These are phyloP conservation scores for Colletotrichum tabaci DNA, from an alignment of 2,329 filamentous ascomycete species.

Conservation along the genomic window DNA sequence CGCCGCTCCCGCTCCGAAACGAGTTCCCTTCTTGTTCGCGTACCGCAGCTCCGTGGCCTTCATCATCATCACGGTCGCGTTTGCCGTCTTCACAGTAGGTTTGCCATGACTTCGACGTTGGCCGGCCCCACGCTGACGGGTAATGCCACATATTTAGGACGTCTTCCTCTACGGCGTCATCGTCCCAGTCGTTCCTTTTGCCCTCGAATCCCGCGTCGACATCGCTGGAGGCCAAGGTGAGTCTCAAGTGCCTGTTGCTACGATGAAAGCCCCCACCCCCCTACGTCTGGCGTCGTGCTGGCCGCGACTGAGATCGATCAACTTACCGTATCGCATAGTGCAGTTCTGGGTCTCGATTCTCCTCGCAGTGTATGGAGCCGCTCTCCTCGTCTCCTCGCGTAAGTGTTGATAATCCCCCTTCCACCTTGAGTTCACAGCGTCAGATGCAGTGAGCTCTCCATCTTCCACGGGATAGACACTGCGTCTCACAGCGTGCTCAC, in stretches of 20 bases:
- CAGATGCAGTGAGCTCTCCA: too few relatives aligned
- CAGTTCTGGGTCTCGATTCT: conserved; percentile 3
- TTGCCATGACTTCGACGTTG: not conserved
- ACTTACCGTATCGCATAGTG: not conserved
- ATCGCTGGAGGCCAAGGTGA: not conserved
- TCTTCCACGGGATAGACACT: too few relatives aligned
- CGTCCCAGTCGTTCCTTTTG: not conserved
- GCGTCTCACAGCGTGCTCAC: not conserved
- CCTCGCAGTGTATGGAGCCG: not conserved
- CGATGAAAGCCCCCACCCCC: too few relatives aligned
- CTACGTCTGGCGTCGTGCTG: not conserved
- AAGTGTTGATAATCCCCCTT: not conserved
- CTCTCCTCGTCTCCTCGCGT: not conserved
- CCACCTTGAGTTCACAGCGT: not conserved
- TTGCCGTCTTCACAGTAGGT: not conserved
- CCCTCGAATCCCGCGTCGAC: not conserved
- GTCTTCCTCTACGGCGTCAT: not conserved
- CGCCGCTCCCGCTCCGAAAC: not conserved
- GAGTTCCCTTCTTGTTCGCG: not conserved
- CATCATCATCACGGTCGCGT: not conserved
- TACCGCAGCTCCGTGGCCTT: not conserved
- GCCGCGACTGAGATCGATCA: not conserved
- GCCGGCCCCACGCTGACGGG: not conserved
- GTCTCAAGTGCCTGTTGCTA: not conserved
- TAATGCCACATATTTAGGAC: not conserved